Evolutionary conservation across 345 rosid genomes (phyloP).

Genomic region (Eutrema yunnanense): DNA sequence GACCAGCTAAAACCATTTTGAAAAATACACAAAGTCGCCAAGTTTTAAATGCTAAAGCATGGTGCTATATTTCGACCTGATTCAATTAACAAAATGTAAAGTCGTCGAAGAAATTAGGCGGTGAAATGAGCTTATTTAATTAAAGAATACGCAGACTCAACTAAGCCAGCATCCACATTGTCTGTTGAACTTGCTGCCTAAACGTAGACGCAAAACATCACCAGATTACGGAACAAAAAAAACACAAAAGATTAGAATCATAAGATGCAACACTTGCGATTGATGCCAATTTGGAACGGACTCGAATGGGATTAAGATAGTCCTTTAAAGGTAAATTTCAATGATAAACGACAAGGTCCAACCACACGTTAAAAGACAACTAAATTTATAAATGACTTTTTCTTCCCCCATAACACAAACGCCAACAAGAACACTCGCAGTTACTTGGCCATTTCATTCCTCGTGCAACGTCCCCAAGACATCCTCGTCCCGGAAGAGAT

Average conservation of each 20-base stretch:
- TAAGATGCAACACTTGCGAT: background rate
- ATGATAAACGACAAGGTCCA: slow-evolving; percentile 6
- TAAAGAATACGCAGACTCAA: background rate
- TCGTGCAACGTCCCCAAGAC: slow-evolving; percentile 78
- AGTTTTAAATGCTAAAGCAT: no score
- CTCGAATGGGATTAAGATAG: background rate
- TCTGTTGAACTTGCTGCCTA: background rate
- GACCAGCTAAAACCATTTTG: background rate
- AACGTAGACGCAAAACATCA: background rate
- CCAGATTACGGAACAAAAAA: background rate
- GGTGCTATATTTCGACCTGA: background rate
- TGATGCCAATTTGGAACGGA: background rate
- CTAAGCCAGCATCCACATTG: background rate
- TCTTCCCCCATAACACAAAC: background rate
- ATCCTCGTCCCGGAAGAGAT: slow-evolving; percentile 72
- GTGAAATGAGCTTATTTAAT: background rate
- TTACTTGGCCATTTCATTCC: slow-evolving; percentile 5
- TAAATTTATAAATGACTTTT: background rate
- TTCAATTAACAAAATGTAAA: background rate
- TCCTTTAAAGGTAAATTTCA: background rate
- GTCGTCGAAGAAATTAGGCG: background rate
- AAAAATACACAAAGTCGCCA: no score
- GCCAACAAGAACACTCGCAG: background rate
- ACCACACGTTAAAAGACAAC: background rate
- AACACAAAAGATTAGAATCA: background rate